A percentile compares a stretch with the other conserved stretches of the same genome.
Conservation (phyloP, 495 filamentous ascomycete genomes). For the Penicillium soppii region DNA sequence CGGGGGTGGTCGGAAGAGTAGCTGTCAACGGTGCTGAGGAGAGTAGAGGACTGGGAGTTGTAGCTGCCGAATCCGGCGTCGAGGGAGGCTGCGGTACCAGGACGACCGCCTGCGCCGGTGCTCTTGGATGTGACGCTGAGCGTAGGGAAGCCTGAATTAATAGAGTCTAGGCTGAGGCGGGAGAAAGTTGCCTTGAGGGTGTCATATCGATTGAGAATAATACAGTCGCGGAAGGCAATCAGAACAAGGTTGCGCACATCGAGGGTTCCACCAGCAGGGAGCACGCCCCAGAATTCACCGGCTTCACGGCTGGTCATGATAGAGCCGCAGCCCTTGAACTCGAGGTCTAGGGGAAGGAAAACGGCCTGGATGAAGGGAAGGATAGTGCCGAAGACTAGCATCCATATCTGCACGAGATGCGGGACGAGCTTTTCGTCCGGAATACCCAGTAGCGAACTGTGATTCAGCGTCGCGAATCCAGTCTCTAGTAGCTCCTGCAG, state of each 20-base stretch:
- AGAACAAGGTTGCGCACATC: constrained; percentile 88
- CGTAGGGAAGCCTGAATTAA: constrained; percentile 59
- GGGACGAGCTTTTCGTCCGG: constrained; percentile 83
- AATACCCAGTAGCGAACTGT: constrained; percentile 65
- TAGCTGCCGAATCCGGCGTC: constrained; percentile 70
- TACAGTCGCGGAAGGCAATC: constrained; percentile 82
- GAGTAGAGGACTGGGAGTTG: constrained; percentile 71
- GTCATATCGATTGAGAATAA: constrained; percentile 84
- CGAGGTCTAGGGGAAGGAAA: constrained; percentile 89
- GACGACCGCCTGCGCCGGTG: constrained; percentile 49
- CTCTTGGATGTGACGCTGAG: constrained; percentile 49
- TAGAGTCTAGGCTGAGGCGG: constrained; percentile 77
- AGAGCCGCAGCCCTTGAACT: constrained; percentile 81
- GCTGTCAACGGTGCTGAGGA: constrained; percentile 57
- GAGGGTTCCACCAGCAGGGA: constrained; percentile 54
- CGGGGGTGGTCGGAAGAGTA: constrained; percentile 47
- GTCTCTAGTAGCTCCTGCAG: constrained; percentile 74
- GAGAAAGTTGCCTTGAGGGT: constrained; percentile 87
- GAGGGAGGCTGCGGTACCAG: constrained; percentile 68
- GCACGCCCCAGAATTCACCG: constrained; percentile 81
- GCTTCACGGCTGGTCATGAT: constrained; percentile 75
- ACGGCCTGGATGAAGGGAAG: constrained; percentile 95
- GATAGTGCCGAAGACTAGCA: constrained; percentile 83
- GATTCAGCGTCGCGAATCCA: constrained; percentile 83
- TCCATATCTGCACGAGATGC: constrained; percentile 88